Percentiles rank a stretch among this genome's conserved stretches.
Evolutionary conservation across 768 basidiomycete species (phyloP).

Genomic region (Bullera alba): DNA sequence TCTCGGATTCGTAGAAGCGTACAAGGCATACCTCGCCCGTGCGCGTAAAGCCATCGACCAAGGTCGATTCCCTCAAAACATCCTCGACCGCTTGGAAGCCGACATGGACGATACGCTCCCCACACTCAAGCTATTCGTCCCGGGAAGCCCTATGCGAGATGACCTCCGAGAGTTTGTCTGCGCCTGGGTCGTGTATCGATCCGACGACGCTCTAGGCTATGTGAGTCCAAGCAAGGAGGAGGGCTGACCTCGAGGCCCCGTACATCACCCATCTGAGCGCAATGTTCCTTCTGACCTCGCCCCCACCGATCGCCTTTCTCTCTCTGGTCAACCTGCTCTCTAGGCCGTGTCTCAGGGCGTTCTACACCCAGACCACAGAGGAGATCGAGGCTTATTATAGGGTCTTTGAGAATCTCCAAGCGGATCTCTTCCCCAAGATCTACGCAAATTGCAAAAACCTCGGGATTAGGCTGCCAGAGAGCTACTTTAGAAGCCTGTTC

Average conservation of each 20-base stretch:
- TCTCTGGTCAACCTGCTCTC: conserved; percentile 40
- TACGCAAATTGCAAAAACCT: conserved; percentile 44
- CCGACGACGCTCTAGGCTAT: conserved; percentile 43
- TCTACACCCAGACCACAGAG: conserved; percentile 33
- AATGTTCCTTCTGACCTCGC: conserved; percentile 41
- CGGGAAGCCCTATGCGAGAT: conserved; percentile 35
- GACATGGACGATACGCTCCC: conserved; percentile 35
- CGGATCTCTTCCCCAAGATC: conserved; percentile 42
- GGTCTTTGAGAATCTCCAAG: conserved; percentile 44
- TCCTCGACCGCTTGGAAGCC: conserved; percentile 30
- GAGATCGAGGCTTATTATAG: conserved; percentile 44
- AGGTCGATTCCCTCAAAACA: conserved; percentile 36
- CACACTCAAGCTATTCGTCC: conserved; percentile 28
- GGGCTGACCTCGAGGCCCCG: conserved; percentile 28
- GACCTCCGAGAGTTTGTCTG: conserved; percentile 39
- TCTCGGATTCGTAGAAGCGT: conserved; percentile 22
- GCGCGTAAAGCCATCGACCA: conserved; percentile 28
- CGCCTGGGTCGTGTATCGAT: conserved; percentile 43
- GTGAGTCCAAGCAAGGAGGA: too few relatives aligned
- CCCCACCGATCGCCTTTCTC: conserved; percentile 33
- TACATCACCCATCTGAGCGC: conserved; percentile 37
- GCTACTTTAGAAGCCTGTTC: conserved; percentile 41
- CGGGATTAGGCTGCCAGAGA: conserved; percentile 38
- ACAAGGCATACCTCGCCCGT: conserved; percentile 27
- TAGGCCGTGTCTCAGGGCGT: conserved; percentile 37